Base-by-base conservation (phyloP, 2,329 filamentous ascomycete species). In the Lasiodiplodia hormozganensis region DNA sequence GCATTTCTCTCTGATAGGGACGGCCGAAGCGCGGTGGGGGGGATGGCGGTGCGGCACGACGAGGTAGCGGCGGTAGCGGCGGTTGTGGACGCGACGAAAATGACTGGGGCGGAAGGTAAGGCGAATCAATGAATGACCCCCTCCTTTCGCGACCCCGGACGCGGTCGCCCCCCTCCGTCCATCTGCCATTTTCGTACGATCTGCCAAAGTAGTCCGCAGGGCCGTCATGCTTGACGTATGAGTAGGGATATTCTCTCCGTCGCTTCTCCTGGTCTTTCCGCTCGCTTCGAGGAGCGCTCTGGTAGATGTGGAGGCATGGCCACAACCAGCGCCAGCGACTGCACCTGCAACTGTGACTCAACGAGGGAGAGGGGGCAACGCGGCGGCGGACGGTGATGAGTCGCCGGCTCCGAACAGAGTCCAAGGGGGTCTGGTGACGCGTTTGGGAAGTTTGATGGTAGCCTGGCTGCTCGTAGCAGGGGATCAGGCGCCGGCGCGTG, bases 301-400 rank as follows among this genome's bases (percentile, higher is more conserved):
- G 21, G 16, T 40, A 62, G 6, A 43, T 23, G 0, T 28, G 40
- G 25, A 62, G 14, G 25, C 38, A 51, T 3, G 58, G 28, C 16
- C 28, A 62, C 5, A 62, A 12, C 58, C 58, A 62, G 18, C 34
- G 23, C 58, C 43, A 31, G 38, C 57, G 14, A 34, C n/a, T 49
- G 40, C 58, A 34, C 25, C 21, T 12, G 18, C 40, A 51, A 38
- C 34, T 34, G 11, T 34, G 18, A 21, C 25, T 7, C 21, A 4
- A 3, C 18, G 25, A 16, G 16, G 5, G 40, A 7, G 16, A 16
- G 21, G 18, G 40, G 10, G 23, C 11, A 3, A 11, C 11, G 16
- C 58, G 58, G 18, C 28, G 58, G 11, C 40, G 58, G 12, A 51
- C 40, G 10, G 10, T 36, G 5, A 23, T n/a, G 25, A 62, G 8